A percentile compares a stretch with the other conserved stretches of the same genome.
Conservation (phyloP, 768 basidiomycete species). For the Termitomyces sp. region DNA sequence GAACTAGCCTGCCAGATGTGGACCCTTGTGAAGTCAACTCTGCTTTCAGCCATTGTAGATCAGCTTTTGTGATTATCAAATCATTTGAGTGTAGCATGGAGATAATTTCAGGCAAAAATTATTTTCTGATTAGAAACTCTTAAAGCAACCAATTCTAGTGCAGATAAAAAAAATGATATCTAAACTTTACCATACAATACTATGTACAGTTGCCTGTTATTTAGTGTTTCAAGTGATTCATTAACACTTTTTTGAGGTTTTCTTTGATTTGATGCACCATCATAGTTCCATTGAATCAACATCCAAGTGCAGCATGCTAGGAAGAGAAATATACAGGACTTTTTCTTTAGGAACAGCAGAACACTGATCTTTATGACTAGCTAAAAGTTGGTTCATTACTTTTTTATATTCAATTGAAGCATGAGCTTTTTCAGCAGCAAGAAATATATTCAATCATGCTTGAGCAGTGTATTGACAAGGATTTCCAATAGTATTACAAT, state of each 20-base stretch:
- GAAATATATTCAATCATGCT: background rate
- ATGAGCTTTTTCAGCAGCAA: background rate
- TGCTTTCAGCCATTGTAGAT: no score
- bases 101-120: no score
- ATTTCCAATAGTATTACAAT: background rate
- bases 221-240: no score
- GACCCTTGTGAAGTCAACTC: no score
- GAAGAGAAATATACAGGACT: background rate
- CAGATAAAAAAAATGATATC: no score
- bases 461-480: background rate
- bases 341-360: background rate
- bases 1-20: no score
- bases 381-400: background rate
- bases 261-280: background rate
- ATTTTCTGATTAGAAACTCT: no score
- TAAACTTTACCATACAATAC: background rate
- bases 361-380: background rate
- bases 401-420: background rate
- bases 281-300: background rate
- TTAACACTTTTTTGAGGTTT: background rate
- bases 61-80: no score
- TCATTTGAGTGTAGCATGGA: no score
- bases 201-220: background rate
- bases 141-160: no score
- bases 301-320: background rate